Evolutionary conservation across 1,284 basidiomycete species (phyloP).

Genomic region (Austroboletus niveus): DNA sequence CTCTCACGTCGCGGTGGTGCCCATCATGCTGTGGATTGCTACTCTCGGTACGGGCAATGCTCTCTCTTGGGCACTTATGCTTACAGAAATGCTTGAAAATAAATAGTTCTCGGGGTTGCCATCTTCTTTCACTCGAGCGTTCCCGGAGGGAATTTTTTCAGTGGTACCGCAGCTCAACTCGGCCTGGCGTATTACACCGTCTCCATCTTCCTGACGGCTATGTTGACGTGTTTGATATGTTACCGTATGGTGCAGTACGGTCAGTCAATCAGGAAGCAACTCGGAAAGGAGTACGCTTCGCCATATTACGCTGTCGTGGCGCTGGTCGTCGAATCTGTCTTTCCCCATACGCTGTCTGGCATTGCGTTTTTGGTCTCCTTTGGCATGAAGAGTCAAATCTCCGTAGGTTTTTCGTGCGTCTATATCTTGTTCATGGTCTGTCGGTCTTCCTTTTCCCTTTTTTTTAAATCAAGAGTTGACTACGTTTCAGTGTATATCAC

Average conservation of each 20-base stretch:
- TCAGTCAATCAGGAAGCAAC: not conserved
- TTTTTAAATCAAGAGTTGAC: no score
- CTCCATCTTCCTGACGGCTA: constrained; percentile 5
- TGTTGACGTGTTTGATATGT: constrained; percentile 13
- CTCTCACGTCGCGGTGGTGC: constrained; percentile 7
- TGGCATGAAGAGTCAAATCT: not conserved
- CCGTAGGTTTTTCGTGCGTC: constrained; percentile 6
- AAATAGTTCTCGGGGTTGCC: constrained; percentile 6
- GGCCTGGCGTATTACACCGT: constrained; percentile 7
- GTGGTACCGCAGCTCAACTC: constrained; percentile 2
- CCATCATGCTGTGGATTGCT: constrained; percentile 12
- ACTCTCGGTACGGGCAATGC: constrained; percentile 7
- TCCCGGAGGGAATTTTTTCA: constrained; percentile 1
- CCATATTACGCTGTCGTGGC: constrained; percentile 3
- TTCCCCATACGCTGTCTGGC: constrained; percentile 16
- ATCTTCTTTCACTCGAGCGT: not conserved
- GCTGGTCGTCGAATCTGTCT: constrained; percentile 16
- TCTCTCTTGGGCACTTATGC: not conserved
- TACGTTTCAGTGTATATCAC: constrained; percentile 13
- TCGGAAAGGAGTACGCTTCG: not conserved
- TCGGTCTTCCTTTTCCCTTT: not conserved
- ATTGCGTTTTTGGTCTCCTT: constrained; percentile 12
- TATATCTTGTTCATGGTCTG: constrained; percentile 11
- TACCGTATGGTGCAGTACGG: constrained; percentile 9
- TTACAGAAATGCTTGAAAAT: not conserved